Evolutionary conservation across 1,284 basidiomycete genomes (phyloP).

Genomic region (Mycena sp.): DNA sequence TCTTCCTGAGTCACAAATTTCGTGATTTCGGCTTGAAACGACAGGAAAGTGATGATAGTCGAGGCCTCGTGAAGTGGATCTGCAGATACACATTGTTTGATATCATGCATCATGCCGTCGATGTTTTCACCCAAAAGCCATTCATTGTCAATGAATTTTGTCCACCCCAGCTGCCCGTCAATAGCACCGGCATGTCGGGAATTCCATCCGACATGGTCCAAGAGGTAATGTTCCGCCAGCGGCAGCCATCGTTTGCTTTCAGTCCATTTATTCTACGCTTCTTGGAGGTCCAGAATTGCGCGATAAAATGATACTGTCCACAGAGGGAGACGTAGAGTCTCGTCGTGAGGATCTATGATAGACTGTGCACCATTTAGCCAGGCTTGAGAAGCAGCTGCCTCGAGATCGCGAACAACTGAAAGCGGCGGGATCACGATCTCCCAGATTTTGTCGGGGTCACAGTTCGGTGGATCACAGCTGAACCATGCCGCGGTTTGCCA

Average conservation of each 20-base stretch:
- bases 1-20: not conserved
- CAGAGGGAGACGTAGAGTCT: not conserved
- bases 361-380: conserved; percentile 6
- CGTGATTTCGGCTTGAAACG: not conserved
- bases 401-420: not conserved
- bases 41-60: not conserved
- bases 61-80: not conserved
- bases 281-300: not conserved
- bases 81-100: not conserved
- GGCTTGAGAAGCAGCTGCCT: not conserved
- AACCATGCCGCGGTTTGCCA: not conserved
- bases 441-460: not conserved
- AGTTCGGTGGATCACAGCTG: not conserved
- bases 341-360: not conserved
- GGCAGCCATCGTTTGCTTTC: not conserved
- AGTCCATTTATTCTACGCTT: not conserved
- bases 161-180: conserved; percentile 11
- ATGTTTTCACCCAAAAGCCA: conserved; percentile 13
- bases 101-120: conserved; percentile 1
- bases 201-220: not conserved
- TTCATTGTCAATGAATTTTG: conserved; percentile 1
- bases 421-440: not conserved
- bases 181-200: not conserved
- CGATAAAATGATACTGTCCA: not conserved
- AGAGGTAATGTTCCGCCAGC: not conserved